These are phyloP conservation scores for Xanthoconium separans DNA, from an alignment of 1,284 basidiomycete genomes.

Conservation along the genomic window DNA sequence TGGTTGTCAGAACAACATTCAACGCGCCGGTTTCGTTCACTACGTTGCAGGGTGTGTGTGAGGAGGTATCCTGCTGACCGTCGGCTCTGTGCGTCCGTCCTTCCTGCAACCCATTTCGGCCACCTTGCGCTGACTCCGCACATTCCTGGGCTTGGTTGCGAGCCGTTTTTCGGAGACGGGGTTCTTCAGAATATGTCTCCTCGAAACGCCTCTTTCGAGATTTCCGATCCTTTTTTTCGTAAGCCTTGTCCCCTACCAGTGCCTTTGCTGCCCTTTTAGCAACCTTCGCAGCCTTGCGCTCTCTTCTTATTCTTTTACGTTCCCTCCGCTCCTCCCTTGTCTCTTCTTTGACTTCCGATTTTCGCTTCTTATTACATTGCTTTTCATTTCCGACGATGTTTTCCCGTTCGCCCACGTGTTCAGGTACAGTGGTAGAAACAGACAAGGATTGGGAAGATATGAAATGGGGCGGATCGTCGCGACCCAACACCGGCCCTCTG, in stretches of 20 bases:
- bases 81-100: slow-evolving; percentile 8
- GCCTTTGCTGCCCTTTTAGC: slow-evolving; percentile 16
- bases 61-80: slow-evolving; percentile 1
- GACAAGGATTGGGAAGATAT: not conserved
- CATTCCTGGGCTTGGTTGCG: not conserved
- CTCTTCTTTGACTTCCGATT: slow-evolving; percentile 1
- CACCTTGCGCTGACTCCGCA: not conserved
- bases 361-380: slow-evolving; percentile 14
- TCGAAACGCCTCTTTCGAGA: not conserved
- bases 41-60: not conserved
- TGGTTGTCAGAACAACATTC: slow-evolving; percentile 2
- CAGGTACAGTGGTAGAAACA: not conserved
- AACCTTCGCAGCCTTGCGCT: slow-evolving; percentile 22
- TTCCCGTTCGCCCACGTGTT: not conserved
- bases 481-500: slow-evolving; percentile 64
- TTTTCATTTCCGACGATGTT: not conserved
- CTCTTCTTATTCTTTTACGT: slow-evolving; percentile 23
- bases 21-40: not conserved
- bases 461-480: slow-evolving; percentile 31
- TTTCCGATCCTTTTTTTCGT: slow-evolving; percentile 6
- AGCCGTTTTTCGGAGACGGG: not conserved
- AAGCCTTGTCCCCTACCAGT: slow-evolving; percentile 2
- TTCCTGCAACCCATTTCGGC: slow-evolving; percentile 6
- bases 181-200: not conserved
- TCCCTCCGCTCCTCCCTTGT: slow-evolving; percentile 28